These are phyloP conservation scores for Exophiala alcalophila DNA, from an alignment of 2,329 filamentous ascomycete species.

Conservation along the genomic window DNA sequence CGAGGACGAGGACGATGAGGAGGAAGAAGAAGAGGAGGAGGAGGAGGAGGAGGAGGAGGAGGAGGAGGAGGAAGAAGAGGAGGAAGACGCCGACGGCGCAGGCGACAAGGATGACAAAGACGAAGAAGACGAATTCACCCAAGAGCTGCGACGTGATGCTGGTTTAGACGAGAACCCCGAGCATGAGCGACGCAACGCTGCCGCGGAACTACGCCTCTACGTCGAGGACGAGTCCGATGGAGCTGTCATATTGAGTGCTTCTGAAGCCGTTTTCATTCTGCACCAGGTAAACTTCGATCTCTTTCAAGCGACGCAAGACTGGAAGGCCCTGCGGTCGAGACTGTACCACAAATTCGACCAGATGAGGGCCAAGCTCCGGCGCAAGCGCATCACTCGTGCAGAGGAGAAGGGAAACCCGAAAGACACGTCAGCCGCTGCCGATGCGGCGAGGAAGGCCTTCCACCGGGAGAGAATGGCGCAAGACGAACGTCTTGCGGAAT, in stretches of 20 bases:
- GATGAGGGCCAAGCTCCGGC: too few species aligned
- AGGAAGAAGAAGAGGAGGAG: neutral
- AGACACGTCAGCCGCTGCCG: conserved; percentile 4
- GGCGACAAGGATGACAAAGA: neutral
- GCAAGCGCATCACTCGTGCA: too few species aligned
- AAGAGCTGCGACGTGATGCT: neutral
- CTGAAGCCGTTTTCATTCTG: conserved; percentile 19
- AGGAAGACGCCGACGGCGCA: too few species aligned
- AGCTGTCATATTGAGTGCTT: neutral
- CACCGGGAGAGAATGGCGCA: neutral
- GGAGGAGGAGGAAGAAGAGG: neutral
- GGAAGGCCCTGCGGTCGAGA: neutral
- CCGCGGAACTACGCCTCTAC: conserved; percentile 1
- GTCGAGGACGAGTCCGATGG: neutral
- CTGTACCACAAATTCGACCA: conserved; percentile 4
- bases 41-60: neutral
- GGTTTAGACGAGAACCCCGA: conserved; percentile 11
- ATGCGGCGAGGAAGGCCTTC: neutral
- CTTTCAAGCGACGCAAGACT: conserved; percentile 1
- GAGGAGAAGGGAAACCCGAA: too few species aligned
- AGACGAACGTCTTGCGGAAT: conserved; percentile 20
- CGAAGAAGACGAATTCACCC: neutral
- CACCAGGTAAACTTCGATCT: conserved; percentile 10
- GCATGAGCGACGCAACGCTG: conserved; percentile 16
- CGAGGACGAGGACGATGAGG: neutral